A percentile compares a stretch with the other conserved stretches of the same genome.
Evolutionary conservation across 192 early-diverging fungal genomes (phyloP).

Genomic region (Gigaspora rosea): DNA sequence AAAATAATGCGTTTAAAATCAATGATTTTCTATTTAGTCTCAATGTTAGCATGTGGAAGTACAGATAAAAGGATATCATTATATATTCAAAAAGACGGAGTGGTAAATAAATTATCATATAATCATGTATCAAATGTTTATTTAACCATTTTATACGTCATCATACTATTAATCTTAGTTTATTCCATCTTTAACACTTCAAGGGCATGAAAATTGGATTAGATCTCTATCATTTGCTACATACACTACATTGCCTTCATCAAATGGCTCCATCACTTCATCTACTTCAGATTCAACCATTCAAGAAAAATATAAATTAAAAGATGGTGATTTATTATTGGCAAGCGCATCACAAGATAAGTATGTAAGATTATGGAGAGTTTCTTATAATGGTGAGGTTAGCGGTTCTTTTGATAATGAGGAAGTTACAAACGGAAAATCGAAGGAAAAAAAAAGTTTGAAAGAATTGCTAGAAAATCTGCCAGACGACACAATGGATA

Average conservation of each 20-base stretch:
- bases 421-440: neutral
- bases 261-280: neutral
- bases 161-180: conserved; percentile 50
- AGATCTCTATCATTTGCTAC: conserved; percentile 74
- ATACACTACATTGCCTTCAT: conserved; percentile 45
- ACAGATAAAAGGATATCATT: conserved; percentile 78
- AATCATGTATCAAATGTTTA: neutral
- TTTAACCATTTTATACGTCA: neutral
- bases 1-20: neutral
- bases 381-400: conserved; percentile 44
- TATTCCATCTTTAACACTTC: conserved; percentile 59
- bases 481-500: too few species aligned
- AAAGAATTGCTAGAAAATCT: too few species aligned
- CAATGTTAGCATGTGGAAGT: conserved; percentile 79
- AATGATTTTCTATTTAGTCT: conserved; percentile 34
- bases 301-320: conserved; percentile 54
- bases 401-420: neutral
- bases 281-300: conserved; percentile 10
- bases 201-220: conserved; percentile 95
- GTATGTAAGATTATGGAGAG: conserved; percentile 90
- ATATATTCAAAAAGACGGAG: conserved; percentile 54
- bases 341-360: conserved; percentile 91
- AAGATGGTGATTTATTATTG: conserved; percentile 79
- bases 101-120: conserved; percentile 31
- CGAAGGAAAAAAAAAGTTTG: neutral